Percentiles rank a stretch among this genome's conserved stretches.
phyloP scores from a whole-genome alignment of 257 asterid species.

The Eustoma russellianum region DNA sequence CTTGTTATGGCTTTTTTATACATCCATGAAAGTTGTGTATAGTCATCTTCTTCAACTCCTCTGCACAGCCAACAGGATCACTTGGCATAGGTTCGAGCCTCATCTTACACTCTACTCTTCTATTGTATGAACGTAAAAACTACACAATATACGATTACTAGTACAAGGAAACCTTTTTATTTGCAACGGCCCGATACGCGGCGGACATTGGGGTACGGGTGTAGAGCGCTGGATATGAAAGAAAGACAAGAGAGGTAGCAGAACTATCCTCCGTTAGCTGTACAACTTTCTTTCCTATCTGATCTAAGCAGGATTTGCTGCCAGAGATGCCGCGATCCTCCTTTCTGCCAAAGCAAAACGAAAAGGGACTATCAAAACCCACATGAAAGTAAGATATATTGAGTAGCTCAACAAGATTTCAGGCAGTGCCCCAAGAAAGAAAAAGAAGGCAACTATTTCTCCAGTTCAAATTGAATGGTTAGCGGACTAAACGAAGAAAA shows the following conservation, averaged over 20 bases:
- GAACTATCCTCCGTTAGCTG: constrained; percentile 41
- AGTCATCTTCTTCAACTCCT: constrained; percentile 15
- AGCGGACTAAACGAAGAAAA: no score
- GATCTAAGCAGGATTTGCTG: constrained; percentile 12
- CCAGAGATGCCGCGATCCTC: constrained; percentile 22
- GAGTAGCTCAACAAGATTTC: no score
- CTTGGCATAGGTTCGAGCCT: constrained; percentile 20
- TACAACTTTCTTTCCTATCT: constrained; percentile 18
- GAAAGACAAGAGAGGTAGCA: constrained; percentile 25
- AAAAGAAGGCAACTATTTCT: no score
- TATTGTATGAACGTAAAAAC: constrained; percentile 25
- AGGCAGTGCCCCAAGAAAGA: no score
- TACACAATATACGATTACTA: constrained; percentile 40
- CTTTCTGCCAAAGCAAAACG: constrained; percentile 28
- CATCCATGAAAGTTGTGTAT: constrained; percentile 13
- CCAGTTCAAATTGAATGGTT: no score
- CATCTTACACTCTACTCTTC: constrained; percentile 16
- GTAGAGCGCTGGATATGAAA: constrained; percentile 12
- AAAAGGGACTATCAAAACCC: no score
- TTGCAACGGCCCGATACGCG: constrained; percentile 22
- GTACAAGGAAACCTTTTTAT: constrained; percentile 35
- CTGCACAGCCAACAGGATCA: constrained; percentile 25
- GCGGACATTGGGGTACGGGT: constrained; percentile 7
- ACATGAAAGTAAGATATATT: no score
- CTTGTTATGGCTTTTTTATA: constrained; percentile 11